phyloP scores from a whole-genome alignment of 2,329 filamentous ascomycete genomes.

The Sporothrix curviconia region DNA sequence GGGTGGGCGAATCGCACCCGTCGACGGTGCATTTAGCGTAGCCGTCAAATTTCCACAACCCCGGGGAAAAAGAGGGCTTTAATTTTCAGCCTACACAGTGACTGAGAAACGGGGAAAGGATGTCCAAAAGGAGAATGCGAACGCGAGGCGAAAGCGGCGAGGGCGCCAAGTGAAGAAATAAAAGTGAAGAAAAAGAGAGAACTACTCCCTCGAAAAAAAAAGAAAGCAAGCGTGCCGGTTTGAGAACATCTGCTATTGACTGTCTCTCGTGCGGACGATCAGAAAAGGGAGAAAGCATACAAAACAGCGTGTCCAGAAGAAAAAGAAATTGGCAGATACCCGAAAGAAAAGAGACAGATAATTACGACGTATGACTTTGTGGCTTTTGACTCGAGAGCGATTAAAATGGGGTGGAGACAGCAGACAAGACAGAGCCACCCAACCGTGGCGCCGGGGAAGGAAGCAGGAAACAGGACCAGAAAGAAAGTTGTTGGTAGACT shows the following conservation, averaged over 20 bases:
- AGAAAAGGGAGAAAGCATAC: no score
- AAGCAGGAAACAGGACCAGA: neutral
- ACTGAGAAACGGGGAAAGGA: no score
- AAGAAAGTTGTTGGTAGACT: neutral
- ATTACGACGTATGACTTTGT: no score
- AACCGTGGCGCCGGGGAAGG: slow-evolving; percentile 3
- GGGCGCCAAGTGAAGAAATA: no score
- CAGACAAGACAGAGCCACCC: neutral
- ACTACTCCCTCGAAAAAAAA: no score
- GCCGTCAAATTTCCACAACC: slow-evolving; percentile 2
- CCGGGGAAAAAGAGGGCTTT: neutral
- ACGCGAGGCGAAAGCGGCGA: neutral
- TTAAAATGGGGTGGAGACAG: neutral
- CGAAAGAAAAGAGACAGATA: neutral
- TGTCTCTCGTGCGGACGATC: no score
- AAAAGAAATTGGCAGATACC: neutral
- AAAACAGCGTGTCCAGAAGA: no score
- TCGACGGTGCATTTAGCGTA: slow-evolving; percentile 4
- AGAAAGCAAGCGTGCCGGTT: no score
- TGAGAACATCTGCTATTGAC: no score
- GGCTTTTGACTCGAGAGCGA: no score
- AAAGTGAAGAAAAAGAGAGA: no score
- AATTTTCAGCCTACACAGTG: no score
- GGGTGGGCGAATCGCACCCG: neutral
- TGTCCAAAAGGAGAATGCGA: neutral